phyloP scores from a whole-genome alignment of 352 stramenopile species.

The Pythium diclinum region DNA sequence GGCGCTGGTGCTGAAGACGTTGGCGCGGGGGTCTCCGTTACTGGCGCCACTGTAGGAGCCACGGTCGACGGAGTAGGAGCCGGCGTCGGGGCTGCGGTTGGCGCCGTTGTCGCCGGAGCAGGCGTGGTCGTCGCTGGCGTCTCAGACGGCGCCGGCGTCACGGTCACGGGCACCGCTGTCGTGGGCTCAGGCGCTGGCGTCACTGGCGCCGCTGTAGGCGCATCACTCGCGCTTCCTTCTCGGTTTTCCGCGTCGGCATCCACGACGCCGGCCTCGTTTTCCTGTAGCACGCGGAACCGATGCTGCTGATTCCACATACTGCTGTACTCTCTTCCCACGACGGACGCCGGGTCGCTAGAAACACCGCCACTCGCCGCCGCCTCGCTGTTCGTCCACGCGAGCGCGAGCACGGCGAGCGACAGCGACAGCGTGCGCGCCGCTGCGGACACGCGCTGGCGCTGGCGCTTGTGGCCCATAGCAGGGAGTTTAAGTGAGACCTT shows the following conservation, averaged over 20 bases:
- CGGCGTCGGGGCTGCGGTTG: not conserved
- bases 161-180: no score
- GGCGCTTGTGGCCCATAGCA: slow-evolving; percentile 16
- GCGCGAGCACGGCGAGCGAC: slow-evolving; percentile 4
- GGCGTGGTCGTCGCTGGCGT: slow-evolving; percentile 13
- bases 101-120: slow-evolving; percentile 6
- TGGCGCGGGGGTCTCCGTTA: not conserved
- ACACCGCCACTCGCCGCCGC: not conserved
- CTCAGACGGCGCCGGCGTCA: not conserved
- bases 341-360: not conserved
- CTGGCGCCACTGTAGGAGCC: not conserved
- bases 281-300: not conserved
- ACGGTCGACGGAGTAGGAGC: slow-evolving; percentile 5
- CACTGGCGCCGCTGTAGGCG: not conserved
- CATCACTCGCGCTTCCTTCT: slow-evolving; percentile 6
- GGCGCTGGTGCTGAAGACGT: not conserved
- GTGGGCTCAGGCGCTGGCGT: not conserved
- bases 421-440: not conserved
- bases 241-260: slow-evolving; percentile 1
- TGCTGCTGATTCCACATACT: not conserved
- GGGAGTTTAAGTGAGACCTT: not conserved
- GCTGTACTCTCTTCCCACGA: not conserved
- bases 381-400: not conserved
- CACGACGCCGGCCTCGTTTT: not conserved
- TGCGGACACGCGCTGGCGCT: not conserved